Base-by-base conservation (phyloP, 352 stramenopile genomes). In the Pseudoperonospora humuli region DNA sequence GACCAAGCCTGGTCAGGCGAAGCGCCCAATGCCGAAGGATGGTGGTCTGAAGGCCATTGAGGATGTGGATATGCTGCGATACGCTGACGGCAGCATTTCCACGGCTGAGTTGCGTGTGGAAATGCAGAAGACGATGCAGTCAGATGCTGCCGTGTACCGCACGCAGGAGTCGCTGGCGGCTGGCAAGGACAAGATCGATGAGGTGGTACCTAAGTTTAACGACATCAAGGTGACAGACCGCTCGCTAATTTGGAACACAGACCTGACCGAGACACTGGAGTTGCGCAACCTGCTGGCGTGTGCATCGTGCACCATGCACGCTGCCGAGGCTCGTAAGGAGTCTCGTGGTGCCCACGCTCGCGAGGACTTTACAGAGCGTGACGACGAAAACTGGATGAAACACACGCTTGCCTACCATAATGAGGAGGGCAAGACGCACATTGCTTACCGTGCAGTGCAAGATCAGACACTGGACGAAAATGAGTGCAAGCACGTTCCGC, bases 341-440 rank as follows among this genome's bases (percentile, higher is more conserved):
- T 91, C 61, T 40, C 79, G 95, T 51, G 94, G 95, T 36, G 95
- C 95, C n/a, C 95, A 98, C 68, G 95, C 95, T 5, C 85, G 92
- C 41, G 94, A 98, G 64, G 87, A 98, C 65, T 98, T 95, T 57
- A 75, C 83, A 5, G 75, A 96, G 37, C 80, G 95, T 44, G 74
- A 97, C 50, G 94, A 98, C 63, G 76, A 90, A 35, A 75, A 97
- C 20, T 98, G 94, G 94, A 98, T 98, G 93, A 98, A 97, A 60
- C 95, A 98, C 67, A 98, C 91, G 9, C 56, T 98, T 27, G 82
- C 89, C 2, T 97, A 97, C 60, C 89, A 95, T 64, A 81, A 95
- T 70, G 73, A 93, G 62, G 70, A 93, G 23, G 80, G 67, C 38
- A 90, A 91, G 67, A 97, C 89, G 13, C 69, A 75, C 40, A 77